Percentiles rank a stretch among this genome's conserved stretches.
Evolutionary conservation across 805 yeast species (phyloP).

Genomic region (Yamadazyma nakazawae): DNA sequence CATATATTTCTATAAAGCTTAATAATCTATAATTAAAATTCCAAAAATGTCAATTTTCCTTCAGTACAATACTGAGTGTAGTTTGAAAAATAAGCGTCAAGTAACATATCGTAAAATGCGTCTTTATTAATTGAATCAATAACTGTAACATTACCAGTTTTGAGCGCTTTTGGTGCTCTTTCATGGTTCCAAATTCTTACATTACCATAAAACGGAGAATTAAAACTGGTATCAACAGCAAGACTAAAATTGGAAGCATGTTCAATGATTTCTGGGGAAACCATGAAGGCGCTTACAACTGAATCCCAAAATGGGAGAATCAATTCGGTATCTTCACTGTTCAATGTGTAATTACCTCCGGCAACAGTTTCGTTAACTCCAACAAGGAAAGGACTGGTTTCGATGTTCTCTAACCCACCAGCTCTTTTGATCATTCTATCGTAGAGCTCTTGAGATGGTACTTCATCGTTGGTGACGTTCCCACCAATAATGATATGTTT

Average conservation of each 20-base stretch:
- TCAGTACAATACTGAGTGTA: conserved; percentile 36
- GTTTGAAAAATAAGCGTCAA: conserved; percentile 31
- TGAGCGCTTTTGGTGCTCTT: conserved; percentile 32
- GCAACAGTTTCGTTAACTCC: conserved; percentile 28
- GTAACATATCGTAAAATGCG: conserved; percentile 26
- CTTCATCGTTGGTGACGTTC: conserved; percentile 39
- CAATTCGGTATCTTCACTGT: conserved; percentile 23
- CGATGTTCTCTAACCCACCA: conserved; percentile 27
- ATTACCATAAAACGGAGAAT: conserved; percentile 42
- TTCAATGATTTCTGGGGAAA: conserved; percentile 32
- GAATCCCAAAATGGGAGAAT: conserved; percentile 44
- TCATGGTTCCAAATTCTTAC: conserved; percentile 37
- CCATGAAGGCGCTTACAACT: conserved; percentile 36
- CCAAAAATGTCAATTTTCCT: conserved; percentile 9
- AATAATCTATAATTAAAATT: conserved; percentile 1
- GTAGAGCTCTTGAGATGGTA: conserved; percentile 36
- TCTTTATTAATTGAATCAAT: conserved; percentile 29
- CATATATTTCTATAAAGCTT: background rate
- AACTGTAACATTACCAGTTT: conserved; percentile 35
- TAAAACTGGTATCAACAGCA: conserved; percentile 38
- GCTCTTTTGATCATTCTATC: conserved; percentile 33
- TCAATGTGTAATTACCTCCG: conserved; percentile 31
- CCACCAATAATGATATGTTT: conserved; percentile 37
- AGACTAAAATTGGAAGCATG: conserved; percentile 27
- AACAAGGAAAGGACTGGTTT: conserved; percentile 24